A percentile compares a stretch with the other conserved stretches of the same genome.
Evolutionary conservation across 2,329 filamentous ascomycete genomes (phyloP).

Genomic region (Alternaria triticina): DNA sequence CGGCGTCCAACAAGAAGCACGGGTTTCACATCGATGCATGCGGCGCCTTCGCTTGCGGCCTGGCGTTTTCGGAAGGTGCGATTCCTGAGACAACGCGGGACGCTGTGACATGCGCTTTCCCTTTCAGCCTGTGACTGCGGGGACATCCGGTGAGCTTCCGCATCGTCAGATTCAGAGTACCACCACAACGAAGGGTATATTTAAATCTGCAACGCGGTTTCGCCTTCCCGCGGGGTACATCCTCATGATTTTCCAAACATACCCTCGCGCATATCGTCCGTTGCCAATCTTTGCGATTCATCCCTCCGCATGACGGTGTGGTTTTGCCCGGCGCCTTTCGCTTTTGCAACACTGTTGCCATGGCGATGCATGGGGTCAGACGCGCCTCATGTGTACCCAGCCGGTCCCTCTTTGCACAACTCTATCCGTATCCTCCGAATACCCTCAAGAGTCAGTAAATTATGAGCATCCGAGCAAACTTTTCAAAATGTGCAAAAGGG

Average conservation of each 20-base stretch:
- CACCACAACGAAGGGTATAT: background rate
- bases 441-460: background rate
- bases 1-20: constrained; percentile 1
- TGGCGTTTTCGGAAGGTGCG: constrained; percentile 6
- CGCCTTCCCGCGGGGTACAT: constrained; percentile 1
- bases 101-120: constrained; percentile 10
- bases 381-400: constrained; percentile 16
- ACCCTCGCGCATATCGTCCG: background rate
- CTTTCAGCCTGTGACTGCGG: constrained; percentile 6
- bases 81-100: constrained; percentile 14
- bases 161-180: background rate
- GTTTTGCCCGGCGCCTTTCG: background rate
- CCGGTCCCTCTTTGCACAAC: constrained; percentile 8
- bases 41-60: constrained; percentile 6
- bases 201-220: constrained; percentile 1
- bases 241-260: constrained; percentile 3
- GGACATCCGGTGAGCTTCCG: constrained; percentile 8
- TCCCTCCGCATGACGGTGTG: background rate
- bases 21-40: constrained; percentile 8
- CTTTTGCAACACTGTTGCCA: constrained; percentile 8
- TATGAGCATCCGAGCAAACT: background rate
- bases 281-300: constrained; percentile 1
- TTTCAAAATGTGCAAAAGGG: constrained; percentile 9
- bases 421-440: background rate
- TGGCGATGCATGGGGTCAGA: constrained; percentile 14